These are phyloP conservation scores for Pythium vanterpoolii DNA, from an alignment of 352 stramenopile genomes.

Conservation along the genomic window DNA sequence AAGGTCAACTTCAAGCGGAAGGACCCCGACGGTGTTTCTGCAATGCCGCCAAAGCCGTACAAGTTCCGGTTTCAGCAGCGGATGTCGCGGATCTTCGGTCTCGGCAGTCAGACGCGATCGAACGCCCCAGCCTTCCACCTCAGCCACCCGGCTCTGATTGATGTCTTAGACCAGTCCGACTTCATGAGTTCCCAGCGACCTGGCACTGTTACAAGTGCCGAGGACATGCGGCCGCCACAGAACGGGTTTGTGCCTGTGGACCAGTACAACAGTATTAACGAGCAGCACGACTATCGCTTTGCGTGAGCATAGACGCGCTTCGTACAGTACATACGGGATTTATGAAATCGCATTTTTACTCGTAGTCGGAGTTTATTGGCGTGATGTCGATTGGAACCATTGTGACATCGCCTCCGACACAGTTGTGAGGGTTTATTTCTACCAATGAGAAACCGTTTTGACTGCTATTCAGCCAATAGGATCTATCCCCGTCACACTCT, in stretches of 20 bases:
- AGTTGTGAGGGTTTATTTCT: not conserved
- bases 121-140: constrained; percentile 73
- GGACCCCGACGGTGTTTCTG: constrained; percentile 83
- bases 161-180: constrained; percentile 77
- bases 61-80: constrained; percentile 91
- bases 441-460: not conserved
- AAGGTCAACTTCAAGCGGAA: constrained; percentile 88
- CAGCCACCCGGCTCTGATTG: constrained; percentile 71
- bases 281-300: constrained; percentile 26
- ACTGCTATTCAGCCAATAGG: constrained; percentile 38
- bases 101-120: constrained; percentile 56
- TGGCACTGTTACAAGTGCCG: constrained; percentile 41
- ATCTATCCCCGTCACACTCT: constrained; percentile 44
- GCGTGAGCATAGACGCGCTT: constrained; percentile 4
- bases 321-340: not conserved
- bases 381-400: not conserved
- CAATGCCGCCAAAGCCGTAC: constrained; percentile 86
- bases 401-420: not conserved
- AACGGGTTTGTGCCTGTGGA: constrained; percentile 23
- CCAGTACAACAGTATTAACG: constrained; percentile 18
- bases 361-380: no score
- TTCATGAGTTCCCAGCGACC: constrained; percentile 54
- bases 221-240: constrained; percentile 14
- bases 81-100: constrained; percentile 86
- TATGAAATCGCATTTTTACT: not conserved